Evolutionary conservation across 192 early-diverging fungal genomes (phyloP).

Genomic region (Allomyces arbusculus): DNA sequence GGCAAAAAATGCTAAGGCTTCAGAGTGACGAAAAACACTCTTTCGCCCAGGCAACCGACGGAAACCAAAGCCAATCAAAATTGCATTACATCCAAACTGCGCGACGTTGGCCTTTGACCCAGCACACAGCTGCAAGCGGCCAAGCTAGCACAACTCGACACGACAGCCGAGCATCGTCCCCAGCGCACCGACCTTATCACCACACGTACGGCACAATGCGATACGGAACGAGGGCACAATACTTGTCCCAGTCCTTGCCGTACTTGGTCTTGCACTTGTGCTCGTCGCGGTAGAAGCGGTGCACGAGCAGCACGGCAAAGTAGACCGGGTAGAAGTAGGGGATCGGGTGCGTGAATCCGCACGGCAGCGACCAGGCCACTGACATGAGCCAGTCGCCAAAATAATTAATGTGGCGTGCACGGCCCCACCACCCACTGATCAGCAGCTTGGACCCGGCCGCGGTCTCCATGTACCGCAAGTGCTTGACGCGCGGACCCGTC

Average conservation of each 20-base stretch:
- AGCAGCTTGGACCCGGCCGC: slow-evolving; percentile 59
- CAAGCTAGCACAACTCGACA: too few relatives aligned
- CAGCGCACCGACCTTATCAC: slow-evolving; percentile 7
- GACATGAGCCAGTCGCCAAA: slow-evolving; percentile 86
- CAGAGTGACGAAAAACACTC: too few relatives aligned
- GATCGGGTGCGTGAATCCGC: slow-evolving; percentile 54
- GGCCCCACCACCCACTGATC: slow-evolving; percentile 84
- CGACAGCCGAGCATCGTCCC: too few relatives aligned
- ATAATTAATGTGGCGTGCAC: slow-evolving; percentile 88
- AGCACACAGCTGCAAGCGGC: too few relatives aligned
- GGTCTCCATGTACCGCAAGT: slow-evolving; percentile 73
- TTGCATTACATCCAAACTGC: too few relatives aligned
- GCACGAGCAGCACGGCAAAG: slow-evolving; percentile 74
- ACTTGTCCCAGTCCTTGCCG: slow-evolving; percentile 77
- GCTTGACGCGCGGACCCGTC: slow-evolving; percentile 27
- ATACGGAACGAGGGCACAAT: slow-evolving; percentile 59
- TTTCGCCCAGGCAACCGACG: too few relatives aligned
- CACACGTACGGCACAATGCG: slow-evolving; percentile 63
- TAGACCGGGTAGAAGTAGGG: slow-evolving; percentile 89
- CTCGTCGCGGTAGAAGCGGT: slow-evolving; percentile 76
- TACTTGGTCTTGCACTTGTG: slow-evolving; percentile 80
- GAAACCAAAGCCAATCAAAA: too few relatives aligned
- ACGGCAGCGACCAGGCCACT: slow-evolving; percentile 72
- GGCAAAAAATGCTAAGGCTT: too few relatives aligned
- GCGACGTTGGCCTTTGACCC: too few relatives aligned